These are phyloP conservation scores for Dothistroma septosporum DNA, from an alignment of 2,329 filamentous ascomycete genomes.

Conservation along the genomic window DNA sequence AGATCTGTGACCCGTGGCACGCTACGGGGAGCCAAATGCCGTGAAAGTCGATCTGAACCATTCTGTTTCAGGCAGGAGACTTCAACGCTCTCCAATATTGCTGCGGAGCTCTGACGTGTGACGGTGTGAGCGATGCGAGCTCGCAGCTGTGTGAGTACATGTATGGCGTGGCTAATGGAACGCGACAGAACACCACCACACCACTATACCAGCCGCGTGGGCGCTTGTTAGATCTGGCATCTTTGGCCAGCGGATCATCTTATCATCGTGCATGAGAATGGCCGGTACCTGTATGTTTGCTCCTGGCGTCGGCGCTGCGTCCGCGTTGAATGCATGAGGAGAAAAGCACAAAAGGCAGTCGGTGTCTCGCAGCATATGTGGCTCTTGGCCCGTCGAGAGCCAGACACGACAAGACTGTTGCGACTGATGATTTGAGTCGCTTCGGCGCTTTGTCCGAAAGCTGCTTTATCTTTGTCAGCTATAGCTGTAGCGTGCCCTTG, in stretches of 20 bases:
- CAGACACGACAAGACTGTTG: no score
- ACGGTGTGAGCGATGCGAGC: neutral
- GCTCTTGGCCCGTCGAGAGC: no score
- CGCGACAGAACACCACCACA: neutral
- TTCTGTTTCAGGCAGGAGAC: constrained; percentile 2
- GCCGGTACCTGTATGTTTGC: neutral
- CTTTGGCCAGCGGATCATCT: neutral
- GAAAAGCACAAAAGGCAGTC: neutral
- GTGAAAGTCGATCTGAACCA: neutral
- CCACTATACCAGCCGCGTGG: neutral
- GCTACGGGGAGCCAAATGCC: neutral
- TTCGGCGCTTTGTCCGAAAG: neutral
- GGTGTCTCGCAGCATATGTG: neutral
- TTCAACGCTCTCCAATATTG: constrained; percentile 1
- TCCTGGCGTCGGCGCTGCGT: neutral
- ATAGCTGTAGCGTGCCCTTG: no score
- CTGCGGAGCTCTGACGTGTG: neutral
- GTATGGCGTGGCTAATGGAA: neutral
- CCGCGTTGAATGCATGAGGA: neutral
- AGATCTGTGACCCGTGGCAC: constrained; percentile 6
- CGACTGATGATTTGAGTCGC: neutral
- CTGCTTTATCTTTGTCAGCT: no score
- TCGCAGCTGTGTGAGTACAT: neutral
- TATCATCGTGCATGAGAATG: neutral
- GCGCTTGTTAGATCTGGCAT: neutral